Percentiles rank a stretch among this genome's conserved stretches.
Conservation (phyloP, 2,329 filamentous ascomycete genomes). For the Elsinoe necatrix region DNA sequence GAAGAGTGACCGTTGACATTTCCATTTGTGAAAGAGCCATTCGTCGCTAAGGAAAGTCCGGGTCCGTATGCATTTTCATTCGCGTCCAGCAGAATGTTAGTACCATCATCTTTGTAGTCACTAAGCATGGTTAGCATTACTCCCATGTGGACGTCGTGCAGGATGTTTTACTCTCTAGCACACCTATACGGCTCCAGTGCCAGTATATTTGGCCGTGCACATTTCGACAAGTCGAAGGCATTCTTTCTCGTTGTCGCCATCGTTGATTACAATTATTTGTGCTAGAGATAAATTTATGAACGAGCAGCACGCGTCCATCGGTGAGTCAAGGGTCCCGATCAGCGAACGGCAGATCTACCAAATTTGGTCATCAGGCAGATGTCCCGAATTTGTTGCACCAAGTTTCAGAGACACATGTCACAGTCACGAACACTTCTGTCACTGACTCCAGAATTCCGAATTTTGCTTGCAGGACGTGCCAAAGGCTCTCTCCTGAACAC, state of each 20-base stretch:
- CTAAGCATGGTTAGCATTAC: slow-evolving; percentile 24
- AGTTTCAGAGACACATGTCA: slow-evolving; percentile 7
- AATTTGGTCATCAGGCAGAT: slow-evolving; percentile 10
- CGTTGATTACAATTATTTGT: not conserved
- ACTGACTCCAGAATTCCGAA: not conserved
- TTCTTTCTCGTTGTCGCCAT: not conserved
- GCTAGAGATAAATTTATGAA: not conserved
- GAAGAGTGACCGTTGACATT: slow-evolving; percentile 33
- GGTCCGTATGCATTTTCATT: slow-evolving; percentile 97
- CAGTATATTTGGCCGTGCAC: slow-evolving; percentile 45
- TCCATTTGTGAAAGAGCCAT: slow-evolving; percentile 42
- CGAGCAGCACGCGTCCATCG: not conserved
- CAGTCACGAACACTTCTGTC: not conserved
- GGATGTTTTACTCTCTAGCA: slow-evolving; percentile 43
- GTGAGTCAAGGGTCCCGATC: slow-evolving; percentile 12
- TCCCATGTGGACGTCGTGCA: not conserved
- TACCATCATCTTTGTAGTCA: slow-evolving; percentile 98
- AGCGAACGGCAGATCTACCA: slow-evolving; percentile 1
- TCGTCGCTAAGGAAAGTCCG: slow-evolving; percentile 50
- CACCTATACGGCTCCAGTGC: slow-evolving; percentile 47
- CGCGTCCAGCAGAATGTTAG: slow-evolving; percentile 89
- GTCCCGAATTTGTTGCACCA: not conserved
- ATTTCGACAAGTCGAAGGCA: slow-evolving; percentile 42
- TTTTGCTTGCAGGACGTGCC: not conserved
- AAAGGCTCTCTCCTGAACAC: not conserved